Base-by-base conservation (phyloP, 768 basidiomycete genomes). In the Leccinum subtestaceum region DNA sequence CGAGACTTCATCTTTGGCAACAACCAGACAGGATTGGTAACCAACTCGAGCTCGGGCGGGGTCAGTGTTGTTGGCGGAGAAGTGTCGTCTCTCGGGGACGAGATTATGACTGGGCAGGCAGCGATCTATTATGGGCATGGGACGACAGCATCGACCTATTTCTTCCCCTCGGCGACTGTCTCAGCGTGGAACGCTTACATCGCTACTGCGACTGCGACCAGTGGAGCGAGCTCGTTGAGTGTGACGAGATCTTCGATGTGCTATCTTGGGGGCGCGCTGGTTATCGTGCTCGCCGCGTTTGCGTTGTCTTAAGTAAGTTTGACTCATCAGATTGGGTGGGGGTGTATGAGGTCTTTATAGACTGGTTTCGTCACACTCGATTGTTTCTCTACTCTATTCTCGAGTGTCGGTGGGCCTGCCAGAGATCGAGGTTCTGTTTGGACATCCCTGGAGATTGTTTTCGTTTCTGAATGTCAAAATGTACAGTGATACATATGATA, bases 141-240 rank as follows among this genome's bases (percentile, higher is more conserved):
- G 1, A 76, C 78, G 1, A 79, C 79, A 0, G 74, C 75, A 34
- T 84, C 80, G 12, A 84, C 78, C 1, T 83, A 80, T 64, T 68
- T 81, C 13, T 84, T 80, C 66, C 85, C 85, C 0, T 68, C 77
- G 1, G 83, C 80, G 2, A 87, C 84, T 0, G 76, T 81, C 40
- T 79, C 76, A 6, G 84, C 85, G 1, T 87, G 86, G 85, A 68
- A 77, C 19, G 67, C 74, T 5, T 86, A 82, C 63, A 79, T 85
- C 21, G 69, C 52, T 2, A 50, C 49, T n/a, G 11, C 51, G 8
- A 52, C 10, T 1, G 27, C 52, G 43, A 55, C 52, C 9, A 64
- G 52, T 19, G 43, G 21, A 19, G 61, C 48, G 12, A 27, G n/a
- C 17, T n/a, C 52, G 31, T 12, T 47, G 6, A 47, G 21, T 5